Evolutionary conservation across 2,329 filamentous ascomycete genomes (phyloP).

Genomic region (Hymenoscyphus linearis): DNA sequence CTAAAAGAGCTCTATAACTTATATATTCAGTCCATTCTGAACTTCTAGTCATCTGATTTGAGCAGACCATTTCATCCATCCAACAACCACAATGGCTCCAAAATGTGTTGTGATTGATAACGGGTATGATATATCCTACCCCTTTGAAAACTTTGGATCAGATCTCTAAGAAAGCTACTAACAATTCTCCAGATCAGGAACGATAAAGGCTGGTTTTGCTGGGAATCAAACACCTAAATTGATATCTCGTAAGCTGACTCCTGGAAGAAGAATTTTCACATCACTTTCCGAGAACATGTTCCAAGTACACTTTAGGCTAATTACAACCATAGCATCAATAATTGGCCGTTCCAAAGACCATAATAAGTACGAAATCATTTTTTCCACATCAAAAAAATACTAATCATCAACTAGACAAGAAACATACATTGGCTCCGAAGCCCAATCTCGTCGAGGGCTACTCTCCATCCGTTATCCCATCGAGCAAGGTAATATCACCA

Average conservation of each 20-base stretch:
- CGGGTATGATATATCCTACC: slow-evolving; percentile 74
- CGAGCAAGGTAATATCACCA: slow-evolving; percentile 99
- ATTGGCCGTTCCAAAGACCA: slow-evolving; percentile 99
- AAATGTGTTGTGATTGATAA: slow-evolving; percentile 94
- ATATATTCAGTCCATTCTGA: not conserved
- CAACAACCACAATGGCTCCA: not conserved
- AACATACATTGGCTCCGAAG: slow-evolving; percentile 99
- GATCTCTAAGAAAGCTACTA: not conserved
- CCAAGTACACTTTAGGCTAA: not conserved
- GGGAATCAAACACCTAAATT: slow-evolving; percentile 99
- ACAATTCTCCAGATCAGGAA: slow-evolving; percentile 74
- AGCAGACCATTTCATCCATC: not conserved
- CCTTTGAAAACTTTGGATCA: slow-evolving; percentile 24
- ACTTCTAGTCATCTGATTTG: not conserved
- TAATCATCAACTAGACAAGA: slow-evolving; percentile 42
- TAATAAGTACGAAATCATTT: slow-evolving; percentile 78
- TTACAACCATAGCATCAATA: slow-evolving; percentile 70
- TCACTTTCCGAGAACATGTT: not conserved
- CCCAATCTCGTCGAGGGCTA: slow-evolving; percentile 99
- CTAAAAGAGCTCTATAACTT: not conserved
- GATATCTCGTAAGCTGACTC: slow-evolving; percentile 90
- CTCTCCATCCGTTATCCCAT: slow-evolving; percentile 98
- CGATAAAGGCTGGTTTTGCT: slow-evolving; percentile 99
- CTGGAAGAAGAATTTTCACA: not conserved
- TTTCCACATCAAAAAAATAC: slow-evolving; percentile 17